A percentile compares a stretch with the other conserved stretches of the same genome.
Conservation (phyloP, 306 rosid genomes). For the Abrus precatorius region DNA sequence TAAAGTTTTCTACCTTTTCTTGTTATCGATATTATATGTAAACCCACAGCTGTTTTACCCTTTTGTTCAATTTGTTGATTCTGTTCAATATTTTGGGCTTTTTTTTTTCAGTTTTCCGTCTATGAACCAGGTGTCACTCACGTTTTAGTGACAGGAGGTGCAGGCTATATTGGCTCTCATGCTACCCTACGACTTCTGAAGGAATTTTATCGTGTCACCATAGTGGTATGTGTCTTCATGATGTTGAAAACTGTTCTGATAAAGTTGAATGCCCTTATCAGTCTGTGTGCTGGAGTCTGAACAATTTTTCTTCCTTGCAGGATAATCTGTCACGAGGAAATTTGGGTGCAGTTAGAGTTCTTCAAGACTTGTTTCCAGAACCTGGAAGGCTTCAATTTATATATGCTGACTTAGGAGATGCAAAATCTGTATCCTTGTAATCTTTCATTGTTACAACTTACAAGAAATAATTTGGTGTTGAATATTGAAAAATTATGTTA, state of each 20-base stretch:
- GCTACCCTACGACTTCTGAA: constrained; percentile 83
- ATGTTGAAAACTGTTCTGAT: constrained; percentile 11
- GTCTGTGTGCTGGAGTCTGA: not conserved
- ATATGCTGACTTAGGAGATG: constrained; percentile 91
- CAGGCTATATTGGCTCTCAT: constrained; percentile 96
- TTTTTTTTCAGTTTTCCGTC: constrained; percentile 72
- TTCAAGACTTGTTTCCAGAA: constrained; percentile 81
- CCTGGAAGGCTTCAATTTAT: constrained; percentile 97
- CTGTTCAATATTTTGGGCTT: not conserved
- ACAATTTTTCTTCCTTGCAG: constrained; percentile 55
- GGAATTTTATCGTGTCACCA: constrained; percentile 88
- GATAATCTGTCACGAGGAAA: constrained; percentile 96
- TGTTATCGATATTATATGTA: constrained; percentile 2
- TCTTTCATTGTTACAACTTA: constrained; percentile 5
- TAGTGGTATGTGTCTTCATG: constrained; percentile 72
- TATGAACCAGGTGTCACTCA: constrained; percentile 84
- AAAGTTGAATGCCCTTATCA: constrained; percentile 16
- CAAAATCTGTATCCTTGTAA: constrained; percentile 78
- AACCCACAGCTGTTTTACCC: constrained; percentile 2
- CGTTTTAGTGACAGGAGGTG: constrained; percentile 97
- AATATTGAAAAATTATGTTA: constrained; percentile 17
- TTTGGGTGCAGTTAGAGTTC: constrained; percentile 90
- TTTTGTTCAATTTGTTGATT: constrained; percentile 26
- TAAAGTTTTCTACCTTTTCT: not conserved
- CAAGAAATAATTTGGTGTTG: constrained; percentile 34